Evolutionary conservation across 306 rosid species (phyloP).

Genomic region (Medicago truncatula): MtrunA17r5.0-ANR NC_053049.1:2388001-2388500

Average conservation of each 20-base stretch:
- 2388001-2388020: not conserved
- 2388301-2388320: too few species aligned
- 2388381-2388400: not conserved
- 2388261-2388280: too few species aligned
- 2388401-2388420: not conserved
- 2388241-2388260: too few species aligned
- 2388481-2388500: too few species aligned
- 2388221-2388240: not conserved
- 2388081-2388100: not conserved
- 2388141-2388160: conserved; percentile 74
- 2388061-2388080: too few species aligned
- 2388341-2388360: too few species aligned
- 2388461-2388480: too few species aligned
- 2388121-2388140: conserved; percentile 59
- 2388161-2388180: conserved; percentile 48
- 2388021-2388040: not conserved
- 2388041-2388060: not conserved
- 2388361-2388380: too few species aligned
- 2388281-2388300: not conserved
- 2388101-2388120: conserved; percentile 60
- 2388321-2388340: too few species aligned
- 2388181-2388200: conserved; percentile 39
- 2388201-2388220: not conserved
- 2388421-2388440: not conserved
- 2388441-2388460: not conserved